phyloP scores from a whole-genome alignment of 164 flowering plant genomes.

The Liriodendron chinense region DNA sequence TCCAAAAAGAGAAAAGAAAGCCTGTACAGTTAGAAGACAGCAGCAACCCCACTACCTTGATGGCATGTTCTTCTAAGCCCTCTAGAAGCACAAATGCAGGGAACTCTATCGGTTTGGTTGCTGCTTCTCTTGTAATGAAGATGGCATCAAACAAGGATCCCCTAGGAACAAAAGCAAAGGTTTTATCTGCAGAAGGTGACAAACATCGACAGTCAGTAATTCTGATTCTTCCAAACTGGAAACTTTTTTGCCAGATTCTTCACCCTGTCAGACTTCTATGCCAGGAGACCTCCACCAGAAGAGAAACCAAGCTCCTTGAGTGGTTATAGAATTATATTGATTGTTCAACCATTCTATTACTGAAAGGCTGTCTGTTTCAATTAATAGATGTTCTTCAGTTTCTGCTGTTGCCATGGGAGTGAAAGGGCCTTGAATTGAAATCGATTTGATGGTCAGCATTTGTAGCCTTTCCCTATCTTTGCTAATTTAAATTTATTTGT shows the following conservation, averaged over 20 bases:
- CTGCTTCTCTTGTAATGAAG: constrained; percentile 6
- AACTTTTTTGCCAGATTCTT: constrained; percentile 8
- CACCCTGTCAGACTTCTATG: neutral
- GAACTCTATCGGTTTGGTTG: constrained; percentile 1
- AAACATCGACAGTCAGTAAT: neutral
- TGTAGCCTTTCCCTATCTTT: neutral
- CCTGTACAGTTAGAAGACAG: constrained; percentile 4
- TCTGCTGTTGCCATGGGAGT: constrained; percentile 11
- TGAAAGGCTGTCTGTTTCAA: neutral
- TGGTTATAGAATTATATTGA: neutral
- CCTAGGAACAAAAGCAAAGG: neutral
- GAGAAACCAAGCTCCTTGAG: constrained; percentile 2
- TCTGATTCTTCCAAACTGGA: constrained; percentile 1
- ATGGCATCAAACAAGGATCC: constrained; percentile 7
- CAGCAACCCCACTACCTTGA: constrained; percentile 1
- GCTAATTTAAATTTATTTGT: neutral
- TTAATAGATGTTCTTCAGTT: constrained; percentile 1
- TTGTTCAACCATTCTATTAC: neutral
- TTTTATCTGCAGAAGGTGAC: constrained; percentile 1
- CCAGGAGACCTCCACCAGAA: neutral
- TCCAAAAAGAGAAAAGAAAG: constrained; percentile 16
- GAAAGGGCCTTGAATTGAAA: constrained; percentile 30
- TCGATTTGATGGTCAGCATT: constrained; percentile 54
- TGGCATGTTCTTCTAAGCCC: constrained; percentile 9
- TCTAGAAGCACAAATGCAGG: neutral